phyloP scores from a whole-genome alignment of 345 rosid species.

The Hibiscus syriacus region DNA sequence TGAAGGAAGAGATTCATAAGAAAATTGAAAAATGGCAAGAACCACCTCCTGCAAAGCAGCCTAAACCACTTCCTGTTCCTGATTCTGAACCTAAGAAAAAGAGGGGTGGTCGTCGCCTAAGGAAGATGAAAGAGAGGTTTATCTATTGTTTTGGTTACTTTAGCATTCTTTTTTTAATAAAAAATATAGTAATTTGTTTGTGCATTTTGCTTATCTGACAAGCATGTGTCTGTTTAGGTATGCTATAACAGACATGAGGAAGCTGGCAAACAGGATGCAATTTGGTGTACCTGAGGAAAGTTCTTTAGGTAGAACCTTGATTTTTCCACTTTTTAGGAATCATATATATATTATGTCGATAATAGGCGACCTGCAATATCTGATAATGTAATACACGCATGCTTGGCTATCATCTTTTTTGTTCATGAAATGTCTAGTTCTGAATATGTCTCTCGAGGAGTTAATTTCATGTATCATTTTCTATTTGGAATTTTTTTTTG shows the following conservation, averaged over 20 bases:
- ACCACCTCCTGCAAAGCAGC: slow-evolving; percentile 97
- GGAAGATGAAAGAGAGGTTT: slow-evolving; percentile 97
- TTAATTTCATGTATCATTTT: not conserved
- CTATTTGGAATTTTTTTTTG: not conserved
- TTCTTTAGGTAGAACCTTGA: slow-evolving; percentile 53
- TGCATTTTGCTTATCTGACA: slow-evolving; percentile 2
- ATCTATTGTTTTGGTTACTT: not conserved
- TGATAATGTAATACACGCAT: not conserved
- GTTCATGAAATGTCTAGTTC: not conserved
- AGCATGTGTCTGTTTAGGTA: slow-evolving; percentile 34
- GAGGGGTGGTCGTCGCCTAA: slow-evolving; percentile 92
- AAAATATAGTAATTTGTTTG: not conserved
- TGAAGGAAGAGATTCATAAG: slow-evolving; percentile 65
- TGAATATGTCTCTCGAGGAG: not conserved
- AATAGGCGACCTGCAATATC: not conserved
- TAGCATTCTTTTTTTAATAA: not conserved
- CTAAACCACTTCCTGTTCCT: slow-evolving; percentile 95
- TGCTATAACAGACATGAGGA: slow-evolving; percentile 96
- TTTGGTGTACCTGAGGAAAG: slow-evolving; percentile 98
- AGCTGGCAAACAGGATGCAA: slow-evolving; percentile 94
- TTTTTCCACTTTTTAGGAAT: not conserved
- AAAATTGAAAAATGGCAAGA: slow-evolving; percentile 98
- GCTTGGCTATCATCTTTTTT: not conserved
- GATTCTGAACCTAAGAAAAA: slow-evolving; percentile 98
- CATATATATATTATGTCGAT: not conserved